Conservation (phyloP, 1,139 yeast species). For the Pichia sp. region DNA sequence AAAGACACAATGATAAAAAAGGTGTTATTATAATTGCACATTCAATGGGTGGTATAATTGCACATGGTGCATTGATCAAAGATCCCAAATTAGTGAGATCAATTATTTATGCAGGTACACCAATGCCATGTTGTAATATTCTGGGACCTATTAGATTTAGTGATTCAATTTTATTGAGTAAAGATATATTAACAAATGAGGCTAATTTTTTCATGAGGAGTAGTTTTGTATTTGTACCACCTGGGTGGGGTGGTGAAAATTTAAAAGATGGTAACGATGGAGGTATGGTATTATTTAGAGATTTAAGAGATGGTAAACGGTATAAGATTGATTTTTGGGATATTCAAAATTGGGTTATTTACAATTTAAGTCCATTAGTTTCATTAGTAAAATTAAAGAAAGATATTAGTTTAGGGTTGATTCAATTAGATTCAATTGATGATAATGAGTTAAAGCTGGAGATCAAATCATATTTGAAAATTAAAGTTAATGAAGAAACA, state of each 20-base stretch:
- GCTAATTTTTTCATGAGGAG: conserved; percentile 87
- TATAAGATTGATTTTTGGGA: conserved; percentile 72
- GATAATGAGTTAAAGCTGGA: conserved; percentile 14
- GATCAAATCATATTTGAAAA: conserved; percentile 14
- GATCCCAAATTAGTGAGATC: conserved; percentile 68
- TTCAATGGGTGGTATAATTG: conserved; percentile 87
- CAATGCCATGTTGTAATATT: conserved; percentile 78
- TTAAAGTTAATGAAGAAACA: conserved; percentile 15
- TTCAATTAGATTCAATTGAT: conserved; percentile 3
- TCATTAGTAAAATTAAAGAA: conserved; percentile 11
- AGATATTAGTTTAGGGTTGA: conserved; percentile 7
- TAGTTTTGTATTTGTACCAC: conserved; percentile 75
- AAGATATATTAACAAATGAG: conserved; percentile 68
- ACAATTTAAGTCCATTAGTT: conserved; percentile 71
- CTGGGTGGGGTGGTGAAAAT: conserved; percentile 32
- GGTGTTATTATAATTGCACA: conserved; percentile 74
- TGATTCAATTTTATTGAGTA: conserved; percentile 70
- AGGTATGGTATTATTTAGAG: conserved; percentile 66
- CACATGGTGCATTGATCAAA: conserved; percentile 69
- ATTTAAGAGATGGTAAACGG: conserved; percentile 30
- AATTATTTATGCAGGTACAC: conserved; percentile 73
- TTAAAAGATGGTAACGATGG: conserved; percentile 9
- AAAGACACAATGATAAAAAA: conserved; percentile 28
- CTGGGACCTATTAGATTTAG: conserved; percentile 81
- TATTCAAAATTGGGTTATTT: conserved; percentile 72